Evolutionary conservation across 2,329 filamentous ascomycete species (phyloP), one percentile per base, ranked within the genome.

Genomic region (Hypoxylon sp.): DNA sequence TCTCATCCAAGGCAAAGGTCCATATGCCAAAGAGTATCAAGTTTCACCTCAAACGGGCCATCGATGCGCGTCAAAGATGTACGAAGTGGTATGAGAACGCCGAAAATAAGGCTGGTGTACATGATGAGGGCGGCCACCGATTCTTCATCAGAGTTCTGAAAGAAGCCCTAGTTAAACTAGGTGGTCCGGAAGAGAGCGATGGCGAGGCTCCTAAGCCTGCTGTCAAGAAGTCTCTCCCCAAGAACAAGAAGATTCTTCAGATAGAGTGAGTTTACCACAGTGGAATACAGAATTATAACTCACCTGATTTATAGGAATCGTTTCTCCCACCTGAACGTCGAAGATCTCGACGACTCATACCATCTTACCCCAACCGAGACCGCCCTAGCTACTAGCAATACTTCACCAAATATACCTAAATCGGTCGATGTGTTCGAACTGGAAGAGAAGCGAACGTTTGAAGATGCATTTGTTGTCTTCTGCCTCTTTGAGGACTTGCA

Each of bases 1-100:
- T 6, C 14, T 31, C n/a, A n/a, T 51, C 49, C n/a, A 51, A 35
- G 3, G 49, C 33, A 13, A 35, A 22, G 11, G 20, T 51, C 30
- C 27, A 0, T 5, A 51, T 51, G 27, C 49, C 49, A 20, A 20
- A 51, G 17, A 51, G n/a, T 14, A 51, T 51, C 27, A 51, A 51
- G 13, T 20, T 3, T 33, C 17, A 33, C 27, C 48, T 51, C 27
- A 33, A 14, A 10, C 17, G n/a, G 14, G 48, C 48, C n/a, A 51
- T 51, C 13, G 27, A 51, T 14, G 48, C 48, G 17, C 48, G 48
- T n/a, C 48, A 51, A 31, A 31, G 48, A 20, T 51, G 48, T 11
- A 17, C 48, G 14, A 11, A 51, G 14, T 51, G 48, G 48, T 51
- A 31, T 33, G 48, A 51, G 6, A 51, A 17, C 10, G 7, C 48